Percentiles rank a stretch among this genome's conserved stretches.
These are phyloP conservation scores for Eucalyptus cloeziana DNA, from an alignment of 345 rosid species.

Conservation along the genomic window DNA sequence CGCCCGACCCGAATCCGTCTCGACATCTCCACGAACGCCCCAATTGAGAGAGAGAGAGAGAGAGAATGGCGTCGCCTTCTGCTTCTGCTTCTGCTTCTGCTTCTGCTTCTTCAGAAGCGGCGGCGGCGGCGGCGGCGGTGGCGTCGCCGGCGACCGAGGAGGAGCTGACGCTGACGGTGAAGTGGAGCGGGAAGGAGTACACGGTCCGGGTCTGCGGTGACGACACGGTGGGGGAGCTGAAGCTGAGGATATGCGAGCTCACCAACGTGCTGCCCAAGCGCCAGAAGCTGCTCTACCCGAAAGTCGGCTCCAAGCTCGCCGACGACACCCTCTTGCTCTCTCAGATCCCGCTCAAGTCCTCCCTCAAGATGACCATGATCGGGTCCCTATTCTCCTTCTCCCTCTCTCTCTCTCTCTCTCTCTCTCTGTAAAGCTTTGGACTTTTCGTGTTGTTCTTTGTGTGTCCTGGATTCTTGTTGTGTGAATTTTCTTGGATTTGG, in stretches of 20 bases:
- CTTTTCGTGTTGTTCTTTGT: not conserved
- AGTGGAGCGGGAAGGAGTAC: slow-evolving; percentile 94
- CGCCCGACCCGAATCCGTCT: not conserved
- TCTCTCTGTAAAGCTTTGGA: not conserved
- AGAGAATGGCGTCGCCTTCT: not conserved
- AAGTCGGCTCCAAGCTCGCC: slow-evolving; percentile 74
- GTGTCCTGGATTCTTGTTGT: not conserved
- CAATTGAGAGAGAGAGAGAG: not conserved
- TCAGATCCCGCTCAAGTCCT: slow-evolving; percentile 65
- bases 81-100: not conserved
- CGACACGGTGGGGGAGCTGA: slow-evolving; percentile 85
- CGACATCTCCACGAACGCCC: not conserved
- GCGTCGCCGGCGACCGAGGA: slow-evolving; percentile 42
- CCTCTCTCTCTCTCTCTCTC: not conserved
- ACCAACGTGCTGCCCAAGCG: slow-evolving; percentile 81
- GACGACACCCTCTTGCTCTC: slow-evolving; percentile 69
- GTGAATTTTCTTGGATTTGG: not conserved
- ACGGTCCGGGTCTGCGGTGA: slow-evolving; percentile 78
- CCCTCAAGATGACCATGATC: slow-evolving; percentile 95
- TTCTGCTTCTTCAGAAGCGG: not conserved
- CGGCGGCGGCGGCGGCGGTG: slow-evolving; percentile 1
- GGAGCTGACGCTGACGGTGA: slow-evolving; percentile 68
- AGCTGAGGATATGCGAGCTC: slow-evolving; percentile 79
- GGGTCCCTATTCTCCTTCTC: slow-evolving; percentile 25
- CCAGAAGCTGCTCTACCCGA: slow-evolving; percentile 95